Evolutionary conservation across 768 basidiomycete species (phyloP).

Genomic region (Polyporus arcularius): DNA sequence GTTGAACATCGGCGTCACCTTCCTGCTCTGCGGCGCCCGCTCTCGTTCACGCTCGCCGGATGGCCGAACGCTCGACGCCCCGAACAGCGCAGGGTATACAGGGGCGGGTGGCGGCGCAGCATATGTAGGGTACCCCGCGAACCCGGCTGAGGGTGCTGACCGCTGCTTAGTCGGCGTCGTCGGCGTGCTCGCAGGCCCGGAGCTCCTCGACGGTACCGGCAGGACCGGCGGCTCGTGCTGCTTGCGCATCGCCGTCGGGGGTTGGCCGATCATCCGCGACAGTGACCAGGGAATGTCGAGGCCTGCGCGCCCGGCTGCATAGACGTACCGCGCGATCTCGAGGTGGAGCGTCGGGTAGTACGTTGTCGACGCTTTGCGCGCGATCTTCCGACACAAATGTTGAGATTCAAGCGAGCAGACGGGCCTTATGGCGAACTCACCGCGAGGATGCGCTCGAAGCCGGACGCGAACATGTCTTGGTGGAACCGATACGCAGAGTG

Average conservation of each 20-base stretch:
- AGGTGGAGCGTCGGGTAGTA: conserved; percentile 96
- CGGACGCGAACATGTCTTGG: conserved; percentile 83
- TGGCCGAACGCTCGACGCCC: conserved; percentile 1
- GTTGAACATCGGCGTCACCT: conserved; percentile 27
- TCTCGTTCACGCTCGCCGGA: conserved; percentile 7
- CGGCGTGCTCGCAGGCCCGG: conserved; percentile 5
- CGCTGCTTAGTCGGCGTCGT: conserved; percentile 18
- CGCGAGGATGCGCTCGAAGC: conserved; percentile 86
- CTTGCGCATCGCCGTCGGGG: conserved; percentile 66
- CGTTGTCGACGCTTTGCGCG: conserved; percentile 90
- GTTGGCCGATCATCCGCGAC: conserved; percentile 75
- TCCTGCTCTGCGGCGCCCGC: conserved; percentile 12
- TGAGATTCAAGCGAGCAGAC: background rate
- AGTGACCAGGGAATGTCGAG: conserved; percentile 83
- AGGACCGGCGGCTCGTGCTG: background rate
- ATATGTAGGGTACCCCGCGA: conserved; percentile 6
- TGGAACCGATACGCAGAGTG: conserved; percentile 85
- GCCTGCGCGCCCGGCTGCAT: conserved; percentile 60
- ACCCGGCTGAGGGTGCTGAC: background rate
- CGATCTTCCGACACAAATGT: conserved; percentile 54
- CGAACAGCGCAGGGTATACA: conserved; percentile 1
- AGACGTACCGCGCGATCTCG: conserved; percentile 87
- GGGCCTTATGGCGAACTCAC: conserved; percentile 48
- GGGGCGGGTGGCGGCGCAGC: background rate
- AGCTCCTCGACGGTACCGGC: background rate